Percentiles rank a stretch among this genome's conserved stretches.
Conservation (phyloP, 2,329 filamentous ascomycete species). For the Periconia sp. region DNA sequence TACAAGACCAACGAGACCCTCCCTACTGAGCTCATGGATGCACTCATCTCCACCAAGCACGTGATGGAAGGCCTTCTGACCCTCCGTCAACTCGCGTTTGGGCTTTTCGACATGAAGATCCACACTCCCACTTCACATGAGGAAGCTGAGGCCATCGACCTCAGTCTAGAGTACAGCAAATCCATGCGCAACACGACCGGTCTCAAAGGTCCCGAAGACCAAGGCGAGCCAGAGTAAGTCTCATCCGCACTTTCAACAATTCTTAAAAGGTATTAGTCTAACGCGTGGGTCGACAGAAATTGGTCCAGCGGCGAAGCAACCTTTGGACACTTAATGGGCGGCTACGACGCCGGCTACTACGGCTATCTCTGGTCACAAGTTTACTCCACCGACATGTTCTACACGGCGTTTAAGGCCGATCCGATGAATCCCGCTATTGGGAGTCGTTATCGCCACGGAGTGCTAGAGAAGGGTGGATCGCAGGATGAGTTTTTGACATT, state of each 20-base stretch:
- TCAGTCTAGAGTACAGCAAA: neutral
- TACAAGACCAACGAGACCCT: slow-evolving; percentile 1
- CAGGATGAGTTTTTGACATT: neutral
- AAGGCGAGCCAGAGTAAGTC: neutral
- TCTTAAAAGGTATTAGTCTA: neutral
- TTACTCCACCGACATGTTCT: slow-evolving; percentile 2
- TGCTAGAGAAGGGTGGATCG: neutral
- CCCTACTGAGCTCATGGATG: neutral
- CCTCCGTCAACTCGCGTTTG: neutral
- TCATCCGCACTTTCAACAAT: neutral
- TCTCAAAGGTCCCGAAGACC: neutral
- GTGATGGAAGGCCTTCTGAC: neutral
- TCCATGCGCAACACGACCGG: neutral
- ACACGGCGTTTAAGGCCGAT: neutral
- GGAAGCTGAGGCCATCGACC: neutral
- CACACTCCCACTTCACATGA: neutral
- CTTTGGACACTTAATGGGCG: neutral
- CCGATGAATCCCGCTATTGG: neutral
- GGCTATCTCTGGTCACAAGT: slow-evolving; percentile 1
- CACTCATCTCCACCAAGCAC: neutral
- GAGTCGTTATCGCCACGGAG: neutral
- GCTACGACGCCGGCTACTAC: neutral
- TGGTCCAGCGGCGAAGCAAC: neutral
- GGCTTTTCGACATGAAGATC: neutral
- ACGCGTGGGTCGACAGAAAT: neutral